A percentile compares a stretch with the other conserved stretches of the same genome.
Conservation (phyloP, 108 stramenopile genomes). For the Schizochytrium sp. region DNA sequence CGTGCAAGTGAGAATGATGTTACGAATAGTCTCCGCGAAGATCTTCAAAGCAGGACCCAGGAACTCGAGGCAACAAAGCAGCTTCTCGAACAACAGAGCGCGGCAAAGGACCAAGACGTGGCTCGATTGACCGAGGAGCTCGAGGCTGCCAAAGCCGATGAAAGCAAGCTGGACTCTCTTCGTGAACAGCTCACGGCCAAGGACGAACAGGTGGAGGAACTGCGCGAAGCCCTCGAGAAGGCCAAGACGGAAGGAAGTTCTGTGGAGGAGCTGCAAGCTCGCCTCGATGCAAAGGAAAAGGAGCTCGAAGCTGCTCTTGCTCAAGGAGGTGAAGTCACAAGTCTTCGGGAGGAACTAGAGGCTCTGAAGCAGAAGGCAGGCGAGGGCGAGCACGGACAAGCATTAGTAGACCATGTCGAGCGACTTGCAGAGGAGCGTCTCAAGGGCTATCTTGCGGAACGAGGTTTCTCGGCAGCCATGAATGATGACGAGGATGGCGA, state of each 20-base stretch:
- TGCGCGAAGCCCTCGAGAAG: background rate
- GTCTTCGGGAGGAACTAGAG: background rate
- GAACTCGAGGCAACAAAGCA: no score
- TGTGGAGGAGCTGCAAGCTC: background rate
- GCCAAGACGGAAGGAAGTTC: background rate
- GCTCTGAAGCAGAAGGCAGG: background rate
- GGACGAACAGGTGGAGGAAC: background rate
- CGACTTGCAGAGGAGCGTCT: background rate
- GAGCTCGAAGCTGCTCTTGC: background rate
- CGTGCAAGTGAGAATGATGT: background rate
- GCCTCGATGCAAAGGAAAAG: background rate
- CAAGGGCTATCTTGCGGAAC: background rate
- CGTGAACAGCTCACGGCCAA: background rate
- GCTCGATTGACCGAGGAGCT: background rate
- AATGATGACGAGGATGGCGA: background rate
- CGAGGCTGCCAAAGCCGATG: background rate
- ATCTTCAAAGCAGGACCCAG: background rate
- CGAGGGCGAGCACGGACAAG: background rate
- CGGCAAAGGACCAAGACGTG: no score
- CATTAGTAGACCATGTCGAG: background rate
- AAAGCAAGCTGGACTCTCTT: background rate
- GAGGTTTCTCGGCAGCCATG: background rate
- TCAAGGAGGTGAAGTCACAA: background rate
- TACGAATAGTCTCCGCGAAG: background rate
- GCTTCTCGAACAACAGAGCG: no score